These are phyloP conservation scores for Plasmodium gallinaceum DNA, from an alignment of 169 alveolate species.

Conservation along the genomic window DNA sequence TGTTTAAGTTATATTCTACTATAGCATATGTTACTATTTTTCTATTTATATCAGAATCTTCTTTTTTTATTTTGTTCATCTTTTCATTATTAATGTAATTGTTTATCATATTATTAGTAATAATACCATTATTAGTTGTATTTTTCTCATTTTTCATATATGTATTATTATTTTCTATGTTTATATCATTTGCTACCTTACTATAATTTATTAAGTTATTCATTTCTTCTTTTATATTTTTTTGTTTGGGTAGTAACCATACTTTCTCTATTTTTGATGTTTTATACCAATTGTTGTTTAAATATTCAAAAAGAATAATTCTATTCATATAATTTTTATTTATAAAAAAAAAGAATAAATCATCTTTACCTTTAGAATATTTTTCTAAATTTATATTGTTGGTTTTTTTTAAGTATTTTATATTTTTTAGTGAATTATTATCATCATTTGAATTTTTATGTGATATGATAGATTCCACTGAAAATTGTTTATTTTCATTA, in stretches of 20 bases:
- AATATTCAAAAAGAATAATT: slow-evolving; percentile 30
- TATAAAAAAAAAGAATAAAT: slow-evolving; percentile 67
- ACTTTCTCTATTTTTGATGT: slow-evolving; percentile 40
- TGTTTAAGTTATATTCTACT: slow-evolving; percentile 28
- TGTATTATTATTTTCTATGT: not conserved
- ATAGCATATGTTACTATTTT: slow-evolving; percentile 37
- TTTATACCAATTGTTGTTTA: slow-evolving; percentile 35
- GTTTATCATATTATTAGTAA: not conserved
- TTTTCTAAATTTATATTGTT: slow-evolving; percentile 1
- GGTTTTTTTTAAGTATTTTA: not conserved
- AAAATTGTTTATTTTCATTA: not conserved
- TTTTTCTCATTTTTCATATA: not conserved
- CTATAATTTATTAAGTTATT: not conserved
- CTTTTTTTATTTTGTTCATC: not conserved
- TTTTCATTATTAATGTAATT: not conserved
- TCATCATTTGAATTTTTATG: not conserved
- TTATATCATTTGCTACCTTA: not conserved
- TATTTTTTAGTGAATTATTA: not conserved
- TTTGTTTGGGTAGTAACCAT: slow-evolving; percentile 32
- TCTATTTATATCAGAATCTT: not conserved
- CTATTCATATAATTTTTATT: slow-evolving; percentile 15
- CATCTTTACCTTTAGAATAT: slow-evolving; percentile 31
- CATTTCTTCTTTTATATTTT: slow-evolving; percentile 3
- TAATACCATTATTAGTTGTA: not conserved
- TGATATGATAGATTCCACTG: not conserved